Conservation (phyloP, 1,284 basidiomycete genomes). For the Ceratobasidium papillatum region DNA sequence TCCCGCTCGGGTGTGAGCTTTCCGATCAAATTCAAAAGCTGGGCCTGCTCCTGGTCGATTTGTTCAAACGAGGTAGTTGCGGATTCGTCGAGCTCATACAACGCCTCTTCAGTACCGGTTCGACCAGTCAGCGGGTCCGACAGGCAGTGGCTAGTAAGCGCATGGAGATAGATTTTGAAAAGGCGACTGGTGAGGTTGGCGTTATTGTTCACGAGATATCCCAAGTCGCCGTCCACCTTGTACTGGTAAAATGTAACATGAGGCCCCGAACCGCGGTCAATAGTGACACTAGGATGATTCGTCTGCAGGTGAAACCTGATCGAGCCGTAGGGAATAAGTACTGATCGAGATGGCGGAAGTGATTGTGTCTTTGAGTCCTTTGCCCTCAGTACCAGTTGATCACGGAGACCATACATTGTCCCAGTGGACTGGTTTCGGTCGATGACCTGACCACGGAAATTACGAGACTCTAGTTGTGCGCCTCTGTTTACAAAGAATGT, state of each 20-base stretch:
- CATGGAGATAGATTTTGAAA: slow-evolving; percentile 59
- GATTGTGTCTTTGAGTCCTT: neutral
- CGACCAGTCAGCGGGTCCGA: slow-evolving; percentile 58
- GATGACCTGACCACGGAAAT: slow-evolving; percentile 47
- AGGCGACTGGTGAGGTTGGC: slow-evolving; percentile 53
- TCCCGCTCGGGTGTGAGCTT: slow-evolving; percentile 52
- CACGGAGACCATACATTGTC: slow-evolving; percentile 47
- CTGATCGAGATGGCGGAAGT: slow-evolving; percentile 46
- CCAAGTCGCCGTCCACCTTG: slow-evolving; percentile 54
- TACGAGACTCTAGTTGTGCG: slow-evolving; percentile 41
- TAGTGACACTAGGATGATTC: slow-evolving; percentile 39
- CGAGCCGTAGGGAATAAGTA: slow-evolving; percentile 54
- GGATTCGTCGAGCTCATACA: slow-evolving; percentile 54
- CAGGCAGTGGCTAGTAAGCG: slow-evolving; percentile 55
- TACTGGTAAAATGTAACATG: slow-evolving; percentile 50
- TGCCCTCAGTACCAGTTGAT: slow-evolving; percentile 43
- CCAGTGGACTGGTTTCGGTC: slow-evolving; percentile 49
- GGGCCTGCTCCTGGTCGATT: slow-evolving; percentile 49
- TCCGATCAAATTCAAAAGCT: slow-evolving; percentile 53
- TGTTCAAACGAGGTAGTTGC: slow-evolving; percentile 55
- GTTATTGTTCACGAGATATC: slow-evolving; percentile 52
- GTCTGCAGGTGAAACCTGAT: slow-evolving; percentile 40
- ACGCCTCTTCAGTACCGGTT: slow-evolving; percentile 60
- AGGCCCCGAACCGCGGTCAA: neutral
- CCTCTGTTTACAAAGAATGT: slow-evolving; percentile 43